A percentile compares a stretch with the other conserved stretches of the same genome.
Conservation (phyloP, 768 basidiomycete species). For the Auricularia auricula-judae region DNA sequence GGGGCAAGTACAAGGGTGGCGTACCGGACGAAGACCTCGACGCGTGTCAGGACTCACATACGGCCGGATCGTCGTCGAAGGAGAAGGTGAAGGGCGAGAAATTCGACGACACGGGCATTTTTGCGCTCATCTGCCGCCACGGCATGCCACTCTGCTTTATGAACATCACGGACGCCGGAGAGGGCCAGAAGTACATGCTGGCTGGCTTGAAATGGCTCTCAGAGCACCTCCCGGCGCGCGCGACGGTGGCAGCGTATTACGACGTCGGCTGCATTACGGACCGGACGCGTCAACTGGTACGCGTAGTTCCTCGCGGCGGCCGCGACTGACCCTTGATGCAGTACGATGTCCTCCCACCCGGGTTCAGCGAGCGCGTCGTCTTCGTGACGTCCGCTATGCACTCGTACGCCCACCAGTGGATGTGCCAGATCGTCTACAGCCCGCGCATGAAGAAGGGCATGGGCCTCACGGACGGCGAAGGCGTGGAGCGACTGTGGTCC, state of each 20-base stretch:
- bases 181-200: background rate
- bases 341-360: background rate
- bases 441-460: slow-evolving; percentile 21
- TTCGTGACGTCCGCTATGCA: background rate
- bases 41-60: background rate
- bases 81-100: background rate
- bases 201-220: background rate
- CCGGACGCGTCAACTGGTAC: background rate
- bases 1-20: background rate
- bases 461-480: slow-evolving; percentile 20
- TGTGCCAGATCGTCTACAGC: slow-evolving; percentile 6
- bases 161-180: background rate
- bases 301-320: background rate
- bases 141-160: slow-evolving; percentile 18
- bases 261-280: background rate
- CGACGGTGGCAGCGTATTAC: background rate
- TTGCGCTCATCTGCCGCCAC: slow-evolving; percentile 29
- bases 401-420: slow-evolving; percentile 8
- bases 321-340: background rate
- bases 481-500: slow-evolving; percentile 27
- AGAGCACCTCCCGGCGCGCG: background rate
- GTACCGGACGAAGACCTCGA: slow-evolving; percentile 22
- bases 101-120: slow-evolving; percentile 26
- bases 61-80: background rate
- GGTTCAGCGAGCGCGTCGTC: background rate